These are phyloP conservation scores for Limnanthes douglasii DNA, from an alignment of 345 rosid species.

Conservation along the genomic window DNA sequence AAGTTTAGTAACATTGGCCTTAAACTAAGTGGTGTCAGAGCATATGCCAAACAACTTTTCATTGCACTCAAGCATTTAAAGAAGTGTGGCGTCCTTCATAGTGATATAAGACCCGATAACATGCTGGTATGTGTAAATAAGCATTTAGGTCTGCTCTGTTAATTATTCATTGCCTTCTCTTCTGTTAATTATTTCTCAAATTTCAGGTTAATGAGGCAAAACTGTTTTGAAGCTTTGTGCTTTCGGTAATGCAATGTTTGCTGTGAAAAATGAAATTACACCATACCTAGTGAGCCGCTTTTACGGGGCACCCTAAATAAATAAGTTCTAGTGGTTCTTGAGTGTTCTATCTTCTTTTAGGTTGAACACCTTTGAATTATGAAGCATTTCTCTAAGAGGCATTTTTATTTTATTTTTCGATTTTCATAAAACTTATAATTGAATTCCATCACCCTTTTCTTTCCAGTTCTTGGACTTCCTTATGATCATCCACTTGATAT, in stretches of 20 bases:
- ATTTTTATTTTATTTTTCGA: not conserved
- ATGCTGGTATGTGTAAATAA: slow-evolving; percentile 58
- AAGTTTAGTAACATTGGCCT: slow-evolving; percentile 88
- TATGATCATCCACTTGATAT: slow-evolving; percentile 93
- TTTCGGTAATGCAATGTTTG: slow-evolving; percentile 89
- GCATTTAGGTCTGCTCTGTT: slow-evolving; percentile 2
- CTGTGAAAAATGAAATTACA: slow-evolving; percentile 84
- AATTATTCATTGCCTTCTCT: slow-evolving; percentile 2
- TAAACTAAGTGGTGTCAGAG: slow-evolving; percentile 59
- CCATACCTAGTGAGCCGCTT: slow-evolving; percentile 96
- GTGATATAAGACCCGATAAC: slow-evolving; percentile 99
- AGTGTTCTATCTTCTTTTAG: slow-evolving; percentile 1
- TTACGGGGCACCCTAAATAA: slow-evolving; percentile 92
- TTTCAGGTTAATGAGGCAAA: slow-evolving; percentile 65
- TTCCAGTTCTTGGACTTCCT: slow-evolving; percentile 84
- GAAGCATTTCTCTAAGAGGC: not conserved
- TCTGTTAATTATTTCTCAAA: not conserved
- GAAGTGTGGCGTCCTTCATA: slow-evolving; percentile 92
- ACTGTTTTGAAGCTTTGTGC: slow-evolving; percentile 85
- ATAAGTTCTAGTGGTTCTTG: slow-evolving; percentile 29
- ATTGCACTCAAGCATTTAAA: slow-evolving; percentile 79
- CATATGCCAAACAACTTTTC: slow-evolving; percentile 87
- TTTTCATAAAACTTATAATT: not conserved
- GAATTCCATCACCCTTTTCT: slow-evolving; percentile 6
- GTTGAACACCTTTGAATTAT: not conserved